A percentile compares a stretch with the other conserved stretches of the same genome.
Conservation (phyloP, 2,329 filamentous ascomycete species). For the Lecanoromycetidae sp. region DNA sequence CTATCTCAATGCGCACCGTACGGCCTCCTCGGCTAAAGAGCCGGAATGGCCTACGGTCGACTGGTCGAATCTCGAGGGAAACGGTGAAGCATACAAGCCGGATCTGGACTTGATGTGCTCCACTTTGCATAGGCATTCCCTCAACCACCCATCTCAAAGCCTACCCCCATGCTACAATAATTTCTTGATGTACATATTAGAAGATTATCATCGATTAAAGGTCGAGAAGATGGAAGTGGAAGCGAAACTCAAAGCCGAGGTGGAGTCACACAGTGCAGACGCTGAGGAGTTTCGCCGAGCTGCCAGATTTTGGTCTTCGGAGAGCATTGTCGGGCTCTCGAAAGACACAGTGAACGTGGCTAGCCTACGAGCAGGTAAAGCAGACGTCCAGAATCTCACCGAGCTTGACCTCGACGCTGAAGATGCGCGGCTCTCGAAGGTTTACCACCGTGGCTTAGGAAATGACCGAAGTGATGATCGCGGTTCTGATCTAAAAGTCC, state of each 20-base stretch:
- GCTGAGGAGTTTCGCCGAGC: background rate
- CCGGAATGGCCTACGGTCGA: background rate
- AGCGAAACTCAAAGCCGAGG: background rate
- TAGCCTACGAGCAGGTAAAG: too few species aligned
- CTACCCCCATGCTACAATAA: constrained; percentile 10
- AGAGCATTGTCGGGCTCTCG: too few species aligned
- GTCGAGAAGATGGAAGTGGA: background rate
- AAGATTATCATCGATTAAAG: constrained; percentile 1
- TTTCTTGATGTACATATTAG: constrained; percentile 9
- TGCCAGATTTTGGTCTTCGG: background rate
- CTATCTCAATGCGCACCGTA: constrained; percentile 3
- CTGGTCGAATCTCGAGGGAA: background rate
- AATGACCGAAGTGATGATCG: too few species aligned
- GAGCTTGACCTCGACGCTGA: too few species aligned
- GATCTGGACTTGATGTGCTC: constrained; percentile 5
- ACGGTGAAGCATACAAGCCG: constrained; percentile 8
- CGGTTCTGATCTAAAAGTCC: too few species aligned
- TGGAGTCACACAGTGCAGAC: background rate
- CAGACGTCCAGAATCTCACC: too few species aligned
- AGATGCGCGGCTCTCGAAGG: too few species aligned
- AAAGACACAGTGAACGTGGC: too few species aligned
- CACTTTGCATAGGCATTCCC: background rate
- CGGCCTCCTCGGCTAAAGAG: background rate
- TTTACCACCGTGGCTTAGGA: too few species aligned
- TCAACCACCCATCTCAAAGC: constrained; percentile 1